phyloP scores from a whole-genome alignment of 1,139 yeast genomes.

The Tardiomyces depauwii region DNA sequence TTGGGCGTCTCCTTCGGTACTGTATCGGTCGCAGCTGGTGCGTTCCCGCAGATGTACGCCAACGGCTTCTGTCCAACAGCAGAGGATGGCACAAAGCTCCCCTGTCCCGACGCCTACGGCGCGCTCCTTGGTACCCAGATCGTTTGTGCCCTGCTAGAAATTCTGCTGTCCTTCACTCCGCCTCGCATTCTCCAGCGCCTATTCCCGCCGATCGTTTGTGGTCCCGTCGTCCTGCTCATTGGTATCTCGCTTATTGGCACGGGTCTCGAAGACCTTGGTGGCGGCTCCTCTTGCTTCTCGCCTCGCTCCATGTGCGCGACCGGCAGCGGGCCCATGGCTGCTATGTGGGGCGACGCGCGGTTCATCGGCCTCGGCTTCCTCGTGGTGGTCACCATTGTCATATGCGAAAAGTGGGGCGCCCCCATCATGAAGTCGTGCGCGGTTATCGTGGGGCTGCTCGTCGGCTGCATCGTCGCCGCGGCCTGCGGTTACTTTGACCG shows the following conservation, averaged over 20 bases:
- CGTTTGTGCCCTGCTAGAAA: slow-evolving; percentile 64
- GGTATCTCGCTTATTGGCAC: slow-evolving; percentile 57
- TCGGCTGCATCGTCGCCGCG: slow-evolving; percentile 87
- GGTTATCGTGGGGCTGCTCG: slow-evolving; percentile 67
- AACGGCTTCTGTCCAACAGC: slow-evolving; percentile 57
- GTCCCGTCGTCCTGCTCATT: slow-evolving; percentile 79
- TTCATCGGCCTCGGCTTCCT: slow-evolving; percentile 79
- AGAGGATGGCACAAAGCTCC: slow-evolving; percentile 47
- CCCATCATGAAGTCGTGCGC: slow-evolving; percentile 93
- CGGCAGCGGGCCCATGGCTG: slow-evolving; percentile 39
- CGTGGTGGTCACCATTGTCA: slow-evolving; percentile 59
- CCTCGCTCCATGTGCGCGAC: slow-evolving; percentile 32
- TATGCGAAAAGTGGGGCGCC: slow-evolving; percentile 82
- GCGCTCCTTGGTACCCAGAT: slow-evolving; percentile 72
- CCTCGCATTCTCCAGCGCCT: slow-evolving; percentile 54
- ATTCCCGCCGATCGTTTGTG: slow-evolving; percentile 86
- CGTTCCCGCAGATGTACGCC: slow-evolving; percentile 69
- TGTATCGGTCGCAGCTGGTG: slow-evolving; percentile 63
- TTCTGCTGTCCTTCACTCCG: slow-evolving; percentile 63
- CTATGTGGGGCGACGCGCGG: slow-evolving; percentile 76
- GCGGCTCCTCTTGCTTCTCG: slow-evolving; percentile 52
- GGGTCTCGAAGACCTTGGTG: slow-evolving; percentile 79
- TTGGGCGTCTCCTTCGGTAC: slow-evolving; percentile 89
- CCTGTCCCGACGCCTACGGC: slow-evolving; percentile 89
- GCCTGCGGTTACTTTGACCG: slow-evolving; percentile 73